Evolutionary conservation across 1,139 yeast genomes (phyloP).

Genomic region (Pneumocystis wakefieldiae): DNA sequence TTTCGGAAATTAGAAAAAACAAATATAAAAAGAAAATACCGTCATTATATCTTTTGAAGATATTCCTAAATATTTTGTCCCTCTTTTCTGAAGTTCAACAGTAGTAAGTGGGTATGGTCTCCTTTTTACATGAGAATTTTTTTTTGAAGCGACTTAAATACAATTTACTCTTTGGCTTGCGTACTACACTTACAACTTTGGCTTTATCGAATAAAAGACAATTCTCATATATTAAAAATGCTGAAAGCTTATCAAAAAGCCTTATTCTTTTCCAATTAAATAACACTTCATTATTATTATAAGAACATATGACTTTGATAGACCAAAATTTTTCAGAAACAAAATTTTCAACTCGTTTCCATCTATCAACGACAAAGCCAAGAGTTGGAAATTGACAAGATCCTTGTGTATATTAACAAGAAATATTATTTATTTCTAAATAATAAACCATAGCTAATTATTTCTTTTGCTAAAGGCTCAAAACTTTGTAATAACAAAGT

Average conservation of each 20-base stretch:
- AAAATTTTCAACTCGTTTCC: constrained; percentile 56
- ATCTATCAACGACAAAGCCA: constrained; percentile 93
- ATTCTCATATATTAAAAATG: constrained; percentile 47
- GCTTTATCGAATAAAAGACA: constrained; percentile 42
- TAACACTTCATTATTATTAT: constrained; percentile 22
- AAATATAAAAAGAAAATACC: constrained; percentile 21
- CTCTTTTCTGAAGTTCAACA: constrained; percentile 82
- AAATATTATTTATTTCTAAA: constrained; percentile 18
- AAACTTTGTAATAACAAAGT: constrained; percentile 35
- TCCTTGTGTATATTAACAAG: constrained; percentile 52
- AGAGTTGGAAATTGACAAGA: constrained; percentile 95
- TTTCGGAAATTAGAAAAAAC: constrained; percentile 1
- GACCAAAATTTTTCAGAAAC: constrained; percentile 71
- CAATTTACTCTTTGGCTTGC: constrained; percentile 56
- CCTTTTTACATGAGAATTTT: constrained; percentile 11
- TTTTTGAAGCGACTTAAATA: not conserved
- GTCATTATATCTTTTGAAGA: constrained; percentile 71
- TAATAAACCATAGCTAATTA: constrained; percentile 23
- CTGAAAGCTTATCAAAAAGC: constrained; percentile 58
- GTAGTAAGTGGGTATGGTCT: constrained; percentile 88
- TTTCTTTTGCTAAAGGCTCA: constrained; percentile 13
- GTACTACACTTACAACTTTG: constrained; percentile 36
- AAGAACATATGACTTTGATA: constrained; percentile 35
- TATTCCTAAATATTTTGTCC: constrained; percentile 57
- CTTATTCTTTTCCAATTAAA: constrained; percentile 57